Evolutionary conservation across 148 eudicot species (phyloP), one percentile per base, ranked within the genome.

Genomic region (Cornus florida): DNA sequence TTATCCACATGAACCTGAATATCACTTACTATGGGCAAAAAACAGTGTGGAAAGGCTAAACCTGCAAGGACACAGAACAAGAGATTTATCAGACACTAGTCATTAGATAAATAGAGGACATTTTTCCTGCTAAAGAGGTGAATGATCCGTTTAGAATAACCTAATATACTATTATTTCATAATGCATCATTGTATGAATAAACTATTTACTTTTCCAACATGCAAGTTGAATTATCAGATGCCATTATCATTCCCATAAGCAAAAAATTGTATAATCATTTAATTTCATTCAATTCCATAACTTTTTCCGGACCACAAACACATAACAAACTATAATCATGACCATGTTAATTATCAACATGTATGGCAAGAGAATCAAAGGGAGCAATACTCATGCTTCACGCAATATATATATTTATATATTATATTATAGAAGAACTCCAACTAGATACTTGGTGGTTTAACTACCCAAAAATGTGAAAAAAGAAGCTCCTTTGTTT

Each of bases 1-100:
- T 76, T 71, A 43, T 71, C 46, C 20, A 75, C 38, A 65, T 76
- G 22, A 16, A 70, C 14, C 23, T 41, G 32, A 69, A 50, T 70
- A 78, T 71, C 73, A 87, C 99, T 94, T 85, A 94, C 99, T 92
- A 76, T 96, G 99, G 64, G 99, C 85, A 77, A 91, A 96, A 38
- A 97, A 94, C 75, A 90, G 64, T 67, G 99, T 96, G 75, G 99
- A 96, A 83, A 94, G 88, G 85, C 98, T 94, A 86, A 96, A 96
- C 99, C 98, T 96, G 98, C 85, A 89, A 80, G 68, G 46, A 75
- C 48, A 83, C 35, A 74, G 67, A 77, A 74, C 74, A 78, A 67
- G 69, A 60, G 22, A 80, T 79, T 19, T 16, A 76, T 88, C 71
- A 83, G 75, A 33, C 64, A 59, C 11, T 13, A 80, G 20, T 31